phyloP scores from a whole-genome alignment of 345 rosid genomes.

The Lagerstroemia speciosa region DNA sequence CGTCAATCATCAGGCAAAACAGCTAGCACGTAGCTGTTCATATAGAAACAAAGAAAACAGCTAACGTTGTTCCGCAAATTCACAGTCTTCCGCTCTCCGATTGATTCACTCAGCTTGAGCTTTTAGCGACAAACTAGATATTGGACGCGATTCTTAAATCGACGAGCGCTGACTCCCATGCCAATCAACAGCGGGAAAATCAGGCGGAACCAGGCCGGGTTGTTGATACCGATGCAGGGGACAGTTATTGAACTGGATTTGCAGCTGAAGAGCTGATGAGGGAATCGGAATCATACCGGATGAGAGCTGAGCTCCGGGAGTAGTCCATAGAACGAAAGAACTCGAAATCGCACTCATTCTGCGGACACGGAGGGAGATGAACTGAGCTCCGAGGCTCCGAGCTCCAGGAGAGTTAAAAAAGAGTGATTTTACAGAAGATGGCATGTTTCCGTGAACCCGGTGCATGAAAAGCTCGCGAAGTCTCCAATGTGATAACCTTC shows the following conservation, averaged over 20 bases:
- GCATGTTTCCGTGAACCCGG: background rate
- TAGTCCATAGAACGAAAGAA: background rate
- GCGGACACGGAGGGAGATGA: background rate
- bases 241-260: background rate
- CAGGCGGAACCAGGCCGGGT: background rate
- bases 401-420: background rate
- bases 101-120: no score
- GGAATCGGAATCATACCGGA: slow-evolving; percentile 1
- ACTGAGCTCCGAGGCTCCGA: background rate
- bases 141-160: background rate
- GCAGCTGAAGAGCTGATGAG: background rate
- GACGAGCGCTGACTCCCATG: background rate
- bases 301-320: slow-evolving; percentile 1
- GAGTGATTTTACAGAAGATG: no score
- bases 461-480: background rate
- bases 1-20: background rate
- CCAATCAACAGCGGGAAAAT: background rate
- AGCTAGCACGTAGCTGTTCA: background rate
- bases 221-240: background rate
- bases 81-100: background rate
- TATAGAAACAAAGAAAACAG: background rate
- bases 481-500: background rate
- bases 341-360: slow-evolving; percentile 10
- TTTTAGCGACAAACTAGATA: no score
- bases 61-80: background rate